Conservation (phyloP, 2,329 filamentous ascomycete species). For the Kalmusia sp. region DNA sequence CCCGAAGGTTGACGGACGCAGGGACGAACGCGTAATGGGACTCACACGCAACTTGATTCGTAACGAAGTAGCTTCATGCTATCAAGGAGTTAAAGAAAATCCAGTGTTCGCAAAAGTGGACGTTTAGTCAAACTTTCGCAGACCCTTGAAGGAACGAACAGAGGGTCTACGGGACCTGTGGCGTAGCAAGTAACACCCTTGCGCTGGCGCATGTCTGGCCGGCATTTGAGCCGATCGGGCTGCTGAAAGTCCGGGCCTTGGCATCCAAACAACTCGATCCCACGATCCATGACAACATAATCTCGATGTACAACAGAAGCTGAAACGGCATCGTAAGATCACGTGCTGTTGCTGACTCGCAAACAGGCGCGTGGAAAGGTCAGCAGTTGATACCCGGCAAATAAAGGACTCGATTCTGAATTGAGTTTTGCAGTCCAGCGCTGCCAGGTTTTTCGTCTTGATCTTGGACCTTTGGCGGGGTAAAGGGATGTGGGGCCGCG, state of each 20-base stretch:
- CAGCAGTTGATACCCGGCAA: no score
- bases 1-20: neutral
- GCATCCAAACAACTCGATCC: neutral
- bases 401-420: no score
- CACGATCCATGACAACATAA: constrained; percentile 8
- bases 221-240: neutral
- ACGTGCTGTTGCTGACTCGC: neutral
- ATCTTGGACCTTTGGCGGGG: neutral
- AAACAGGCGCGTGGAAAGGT: neutral
- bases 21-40: neutral
- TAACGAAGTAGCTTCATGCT: neutral
- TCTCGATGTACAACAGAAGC: neutral
- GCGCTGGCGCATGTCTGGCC: no score
- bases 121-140: neutral
- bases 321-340: constrained; percentile 2
- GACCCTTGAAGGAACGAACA: neutral
- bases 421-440: neutral
- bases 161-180: neutral
- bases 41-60: neutral
- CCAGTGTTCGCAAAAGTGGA: neutral
- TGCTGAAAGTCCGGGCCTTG: neutral
- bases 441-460: neutral
- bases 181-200: neutral
- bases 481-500: neutral
- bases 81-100: neutral